Base-by-base conservation (phyloP, 1,284 basidiomycete species). In the Trichosporon asahii region DNA sequence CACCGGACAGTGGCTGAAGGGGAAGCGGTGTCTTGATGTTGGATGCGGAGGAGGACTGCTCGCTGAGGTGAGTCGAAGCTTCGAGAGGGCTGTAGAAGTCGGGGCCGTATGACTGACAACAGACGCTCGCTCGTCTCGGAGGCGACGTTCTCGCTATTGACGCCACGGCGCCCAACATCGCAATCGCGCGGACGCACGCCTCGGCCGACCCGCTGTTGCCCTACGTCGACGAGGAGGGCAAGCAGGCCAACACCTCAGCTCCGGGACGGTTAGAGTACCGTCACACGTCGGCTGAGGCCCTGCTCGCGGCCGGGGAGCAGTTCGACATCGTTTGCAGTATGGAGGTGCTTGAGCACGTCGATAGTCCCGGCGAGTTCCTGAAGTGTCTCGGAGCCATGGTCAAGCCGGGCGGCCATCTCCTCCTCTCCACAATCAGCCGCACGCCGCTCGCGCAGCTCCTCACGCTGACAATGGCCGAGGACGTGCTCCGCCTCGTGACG, bases 311-410 rank as follows among this genome's bases (percentile, higher is more conserved):
- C 7, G 84, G 84, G 23, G 78, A 87, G 33, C 87, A 87, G 60
- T 99, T 91, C 79, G 96, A 99, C 81, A 87, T 96, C 7, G 95
- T 99, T 15, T 97, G 94, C 80, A 92, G 94, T 11, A 95, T 99
- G 94, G 97, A 99, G 81, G 95, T 99, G 18, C 80, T 99, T 57
- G 97, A 99, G 85, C 97, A 99, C 79, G 97, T 99, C 70, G 91
- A 97, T 79, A 90, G 95, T 76, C 96, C 97, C 0, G 86, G 89
- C 12, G 87, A 88, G 7, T 99, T 99, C 82, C 86, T 98, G 66
- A 85, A 88, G 61, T 90, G 90, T 64, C 91, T 94, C 74, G 90
- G 91, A 0, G 86, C 91, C 71, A 87, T 97, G 65, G 89, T 95
- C 73, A 77, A 95, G 91, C 96, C 97, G 2, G 95, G 95, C 9